A percentile compares a stretch with the other conserved stretches of the same genome.
Conservation (phyloP, 1,284 basidiomycete species). For the Filobasidium uniguttulatum region DNA sequence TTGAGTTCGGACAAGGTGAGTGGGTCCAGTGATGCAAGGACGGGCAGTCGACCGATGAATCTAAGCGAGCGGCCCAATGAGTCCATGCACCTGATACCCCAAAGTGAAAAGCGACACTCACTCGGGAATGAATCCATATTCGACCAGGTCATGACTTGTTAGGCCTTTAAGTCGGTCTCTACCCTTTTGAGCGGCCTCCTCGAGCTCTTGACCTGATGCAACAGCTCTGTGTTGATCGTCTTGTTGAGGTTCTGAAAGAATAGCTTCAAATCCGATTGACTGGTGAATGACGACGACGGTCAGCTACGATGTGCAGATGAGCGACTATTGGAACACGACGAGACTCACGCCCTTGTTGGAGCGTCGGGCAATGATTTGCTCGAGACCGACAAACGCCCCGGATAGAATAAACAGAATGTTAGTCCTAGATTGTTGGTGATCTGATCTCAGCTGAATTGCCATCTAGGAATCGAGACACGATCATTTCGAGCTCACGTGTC, state of each 20-base stretch:
- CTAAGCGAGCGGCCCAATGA: too few relatives aligned
- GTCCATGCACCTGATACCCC: neutral
- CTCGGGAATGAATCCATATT: slow-evolving; percentile 89
- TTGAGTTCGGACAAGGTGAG: slow-evolving; percentile 61
- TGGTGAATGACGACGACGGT: slow-evolving; percentile 25
- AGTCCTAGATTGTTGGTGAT: slow-evolving; percentile 42
- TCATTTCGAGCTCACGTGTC: slow-evolving; percentile 34
- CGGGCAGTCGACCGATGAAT: slow-evolving; percentile 78
- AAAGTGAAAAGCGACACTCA: slow-evolving; percentile 10
- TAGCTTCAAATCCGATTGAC: slow-evolving; percentile 80
- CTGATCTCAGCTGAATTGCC: neutral
- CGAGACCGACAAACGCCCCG: slow-evolving; percentile 86
- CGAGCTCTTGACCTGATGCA: neutral
- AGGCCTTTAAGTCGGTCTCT: slow-evolving; percentile 21
- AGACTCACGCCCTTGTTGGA: slow-evolving; percentile 63
- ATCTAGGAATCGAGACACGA: neutral
- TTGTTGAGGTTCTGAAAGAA: slow-evolving; percentile 36
- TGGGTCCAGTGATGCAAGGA: slow-evolving; percentile 65
- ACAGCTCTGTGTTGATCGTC: slow-evolving; percentile 5
- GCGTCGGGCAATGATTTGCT: slow-evolving; percentile 61
- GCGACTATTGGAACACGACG: neutral
- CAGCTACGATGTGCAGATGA: slow-evolving; percentile 2
- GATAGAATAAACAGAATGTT: slow-evolving; percentile 83
- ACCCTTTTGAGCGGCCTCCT: neutral
- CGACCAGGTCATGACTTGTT: slow-evolving; percentile 52